Evolutionary conservation across 371 early-diverging fungal genomes (phyloP).

Genomic region (Fennellomyces sp.): DNA sequence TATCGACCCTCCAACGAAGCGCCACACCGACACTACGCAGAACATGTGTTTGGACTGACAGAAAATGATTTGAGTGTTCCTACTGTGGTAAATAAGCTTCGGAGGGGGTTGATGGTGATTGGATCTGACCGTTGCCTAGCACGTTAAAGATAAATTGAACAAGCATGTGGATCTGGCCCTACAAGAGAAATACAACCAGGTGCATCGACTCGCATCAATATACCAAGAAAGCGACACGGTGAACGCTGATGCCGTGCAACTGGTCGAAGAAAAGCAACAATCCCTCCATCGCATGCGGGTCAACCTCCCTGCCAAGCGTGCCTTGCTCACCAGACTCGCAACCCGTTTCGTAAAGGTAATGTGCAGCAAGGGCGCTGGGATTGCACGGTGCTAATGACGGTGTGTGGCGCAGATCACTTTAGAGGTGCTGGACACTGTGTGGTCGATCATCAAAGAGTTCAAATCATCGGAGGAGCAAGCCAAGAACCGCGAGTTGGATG

Average conservation of each 20-base stretch:
- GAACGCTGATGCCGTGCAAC: neutral
- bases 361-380: too few species aligned
- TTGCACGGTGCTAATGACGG: neutral
- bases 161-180: constrained; percentile 7
- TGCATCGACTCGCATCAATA: neutral
- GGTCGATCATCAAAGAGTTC: constrained; percentile 9
- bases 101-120: neutral
- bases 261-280: constrained; percentile 4
- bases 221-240: neutral
- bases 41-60: neutral
- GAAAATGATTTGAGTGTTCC: neutral
- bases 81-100: neutral
- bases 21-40: neutral
- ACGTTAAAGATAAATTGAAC: neutral
- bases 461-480: neutral
- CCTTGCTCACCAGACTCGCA: neutral
- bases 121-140: neutral
- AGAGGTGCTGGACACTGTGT: constrained; percentile 14
- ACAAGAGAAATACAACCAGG: constrained; percentile 9
- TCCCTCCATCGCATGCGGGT: neutral
- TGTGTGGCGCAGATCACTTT: neutral
- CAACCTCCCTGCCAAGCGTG: neutral
- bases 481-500: constrained; percentile 13
- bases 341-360: constrained; percentile 12
- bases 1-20: neutral